Evolutionary conservation across 1,284 basidiomycete species (phyloP).

Genomic region (Ceratobasidium sp.): DNA sequence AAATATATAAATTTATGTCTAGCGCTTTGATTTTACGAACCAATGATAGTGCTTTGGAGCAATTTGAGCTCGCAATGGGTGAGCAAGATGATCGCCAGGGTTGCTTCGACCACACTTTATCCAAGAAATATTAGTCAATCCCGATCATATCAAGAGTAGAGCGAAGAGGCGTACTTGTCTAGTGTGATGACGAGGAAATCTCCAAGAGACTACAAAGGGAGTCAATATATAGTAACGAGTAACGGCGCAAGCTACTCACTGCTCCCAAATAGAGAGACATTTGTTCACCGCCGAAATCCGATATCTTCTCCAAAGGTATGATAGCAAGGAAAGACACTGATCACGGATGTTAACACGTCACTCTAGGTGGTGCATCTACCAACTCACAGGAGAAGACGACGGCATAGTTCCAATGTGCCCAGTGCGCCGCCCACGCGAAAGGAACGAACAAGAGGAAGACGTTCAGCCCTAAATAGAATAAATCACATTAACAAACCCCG

Average conservation of each 20-base stretch:
- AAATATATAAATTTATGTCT: neutral
- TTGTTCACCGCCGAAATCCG: conserved; percentile 74
- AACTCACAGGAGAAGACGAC: conserved; percentile 50
- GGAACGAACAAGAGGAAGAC: conserved; percentile 70
- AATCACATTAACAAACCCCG: neutral
- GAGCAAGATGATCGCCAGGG: conserved; percentile 74
- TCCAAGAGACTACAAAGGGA: conserved; percentile 60
- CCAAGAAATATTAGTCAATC: conserved; percentile 4
- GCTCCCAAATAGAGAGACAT: conserved; percentile 64
- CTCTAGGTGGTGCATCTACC: conserved; percentile 56
- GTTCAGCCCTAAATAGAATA: conserved; percentile 17
- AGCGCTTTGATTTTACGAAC: conserved; percentile 55
- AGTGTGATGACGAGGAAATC: conserved; percentile 71
- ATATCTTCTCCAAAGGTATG: conserved; percentile 68
- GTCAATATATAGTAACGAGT: neutral
- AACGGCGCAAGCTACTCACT: neutral
- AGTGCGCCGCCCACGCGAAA: conserved; percentile 74
- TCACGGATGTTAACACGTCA: conserved; percentile 48
- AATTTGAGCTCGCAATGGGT: conserved; percentile 68
- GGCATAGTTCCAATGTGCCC: conserved; percentile 52
- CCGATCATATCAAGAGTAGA: neutral
- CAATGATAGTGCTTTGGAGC: conserved; percentile 72
- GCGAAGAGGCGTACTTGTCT: conserved; percentile 67
- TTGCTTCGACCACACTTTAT: conserved; percentile 67
- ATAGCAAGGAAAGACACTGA: conserved; percentile 70